phyloP scores from a whole-genome alignment of 108 stramenopile species.

The Cylindrotheca closterium region DNA sequence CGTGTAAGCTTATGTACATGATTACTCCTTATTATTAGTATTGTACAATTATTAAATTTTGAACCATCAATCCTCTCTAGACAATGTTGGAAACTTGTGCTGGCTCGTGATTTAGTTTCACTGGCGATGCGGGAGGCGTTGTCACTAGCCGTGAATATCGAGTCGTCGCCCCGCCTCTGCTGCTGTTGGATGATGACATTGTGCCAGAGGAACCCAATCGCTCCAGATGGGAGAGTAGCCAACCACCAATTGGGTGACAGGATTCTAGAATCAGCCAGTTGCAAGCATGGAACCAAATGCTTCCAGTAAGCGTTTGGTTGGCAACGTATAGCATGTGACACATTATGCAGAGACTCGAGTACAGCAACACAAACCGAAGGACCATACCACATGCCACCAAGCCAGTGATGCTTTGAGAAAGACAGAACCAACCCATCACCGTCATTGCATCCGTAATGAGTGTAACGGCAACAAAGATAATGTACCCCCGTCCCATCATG shows the following conservation, averaged over 20 bases:
- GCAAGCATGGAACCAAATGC: not conserved
- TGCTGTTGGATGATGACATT: too few relatives aligned
- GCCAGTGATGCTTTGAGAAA: not conserved
- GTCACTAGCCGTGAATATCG: too few relatives aligned
- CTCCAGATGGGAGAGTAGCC: too few relatives aligned
- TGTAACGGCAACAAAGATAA: slow-evolving; percentile 32
- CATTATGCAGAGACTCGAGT: not conserved
- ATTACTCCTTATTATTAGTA: too few relatives aligned
- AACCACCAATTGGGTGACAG: not conserved
- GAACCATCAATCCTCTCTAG: too few relatives aligned
- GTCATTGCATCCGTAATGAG: slow-evolving; percentile 61
- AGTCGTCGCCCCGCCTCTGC: too few relatives aligned
- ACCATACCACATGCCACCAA: not conserved
- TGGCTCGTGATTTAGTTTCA: too few relatives aligned
- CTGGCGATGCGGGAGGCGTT: too few relatives aligned
- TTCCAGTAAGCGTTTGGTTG: not conserved
- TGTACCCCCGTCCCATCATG: slow-evolving; percentile 50
- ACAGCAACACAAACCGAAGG: not conserved
- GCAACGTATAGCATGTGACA: not conserved
- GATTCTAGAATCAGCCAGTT: not conserved
- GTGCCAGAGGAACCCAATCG: too few relatives aligned
- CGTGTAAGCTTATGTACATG: too few relatives aligned
- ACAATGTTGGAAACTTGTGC: too few relatives aligned
- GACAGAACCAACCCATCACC: slow-evolving; percentile 39
- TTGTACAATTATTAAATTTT: too few relatives aligned